Base-by-base conservation (phyloP, 306 rosid genomes). In the Cucumis cinereus region DNA sequence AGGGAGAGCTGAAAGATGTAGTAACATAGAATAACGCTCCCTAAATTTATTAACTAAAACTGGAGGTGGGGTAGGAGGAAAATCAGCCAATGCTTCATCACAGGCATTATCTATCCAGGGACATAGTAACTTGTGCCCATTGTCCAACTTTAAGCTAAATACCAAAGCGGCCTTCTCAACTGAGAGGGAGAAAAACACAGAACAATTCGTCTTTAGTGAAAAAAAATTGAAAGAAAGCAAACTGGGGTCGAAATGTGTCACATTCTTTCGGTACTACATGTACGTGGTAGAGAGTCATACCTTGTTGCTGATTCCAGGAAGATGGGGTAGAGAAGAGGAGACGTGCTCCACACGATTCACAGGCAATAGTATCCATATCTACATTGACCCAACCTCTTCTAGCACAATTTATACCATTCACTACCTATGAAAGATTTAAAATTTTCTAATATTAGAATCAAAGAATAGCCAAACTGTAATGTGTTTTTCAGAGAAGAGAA, bases 101-200 rank as follows among this genome's bases (percentile, higher is more conserved):
- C 98, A 94, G 63, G 91, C 79, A 81, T 94, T 91, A 86, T 92
- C 92, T 61, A 85, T 84, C 98, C 98, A 94, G 13, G 97, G 97
- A 78, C 98, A 94, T 68, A 85, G 98, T 82, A 87, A 84, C 79
- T 89, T 94, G 85, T 94, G 98, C 66, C 98, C 98, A 81, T 76
- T 90, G 77, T 86, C 96, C 84, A 94, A 83, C 86, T 92, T 94
- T 80, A 94, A 84, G 86, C 98, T 87, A 84, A 94, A 92, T 58
- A 90, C 98, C 81, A 88, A 79, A 52, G 97, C 98, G 17, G 92
- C 91, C 85, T 94, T 94, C 86, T 94, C 98, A 85, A 94, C 98
- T 94, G 90, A 76, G 59, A 84, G 76, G 76, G 86, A 73, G 76
- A 56, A 54, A 26, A 45, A 66, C 33, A 80, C 49, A 73, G 69